These are phyloP conservation scores for Nakazawaea ishiwadae DNA, from an alignment of 805 yeast species.

Conservation along the genomic window DNA sequence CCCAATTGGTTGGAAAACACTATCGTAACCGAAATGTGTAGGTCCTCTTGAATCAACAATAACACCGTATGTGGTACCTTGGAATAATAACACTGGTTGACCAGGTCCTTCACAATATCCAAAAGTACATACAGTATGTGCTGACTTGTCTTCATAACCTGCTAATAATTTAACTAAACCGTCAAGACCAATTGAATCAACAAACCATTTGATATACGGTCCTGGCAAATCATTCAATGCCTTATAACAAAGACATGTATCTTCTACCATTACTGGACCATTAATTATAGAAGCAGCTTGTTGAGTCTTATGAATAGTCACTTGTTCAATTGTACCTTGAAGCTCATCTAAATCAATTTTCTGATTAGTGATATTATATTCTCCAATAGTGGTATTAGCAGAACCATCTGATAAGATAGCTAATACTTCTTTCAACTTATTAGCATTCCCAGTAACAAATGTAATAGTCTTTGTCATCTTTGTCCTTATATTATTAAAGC, in stretches of 20 bases:
- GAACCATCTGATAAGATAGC: constrained; percentile 54
- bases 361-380: constrained; percentile 50
- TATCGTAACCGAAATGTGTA: constrained; percentile 90
- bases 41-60: constrained; percentile 81
- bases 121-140: constrained; percentile 86
- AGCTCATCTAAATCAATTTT: constrained; percentile 82
- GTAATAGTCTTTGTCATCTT: constrained; percentile 22
- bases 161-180: constrained; percentile 74
- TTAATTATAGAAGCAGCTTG: constrained; percentile 58
- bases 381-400: constrained; percentile 35
- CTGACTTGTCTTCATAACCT: constrained; percentile 80
- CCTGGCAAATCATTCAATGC: constrained; percentile 88
- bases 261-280: constrained; percentile 93
- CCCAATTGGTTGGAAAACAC: constrained; percentile 82
- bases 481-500: not conserved
- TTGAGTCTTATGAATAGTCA: constrained; percentile 74
- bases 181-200: constrained; percentile 65
- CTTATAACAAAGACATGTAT: constrained; percentile 81
- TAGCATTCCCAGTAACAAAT: constrained; percentile 64
- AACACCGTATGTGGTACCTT: constrained; percentile 76
- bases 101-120: constrained; percentile 88
- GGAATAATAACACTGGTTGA: constrained; percentile 66
- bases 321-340: constrained; percentile 83
- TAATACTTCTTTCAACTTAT: constrained; percentile 81
- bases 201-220: constrained; percentile 87